A percentile compares a stretch with the other conserved stretches of the same genome.
phyloP scores from a whole-genome alignment of 192 early-diverging fungal genomes.

The Dimargaris cristalligena region DNA sequence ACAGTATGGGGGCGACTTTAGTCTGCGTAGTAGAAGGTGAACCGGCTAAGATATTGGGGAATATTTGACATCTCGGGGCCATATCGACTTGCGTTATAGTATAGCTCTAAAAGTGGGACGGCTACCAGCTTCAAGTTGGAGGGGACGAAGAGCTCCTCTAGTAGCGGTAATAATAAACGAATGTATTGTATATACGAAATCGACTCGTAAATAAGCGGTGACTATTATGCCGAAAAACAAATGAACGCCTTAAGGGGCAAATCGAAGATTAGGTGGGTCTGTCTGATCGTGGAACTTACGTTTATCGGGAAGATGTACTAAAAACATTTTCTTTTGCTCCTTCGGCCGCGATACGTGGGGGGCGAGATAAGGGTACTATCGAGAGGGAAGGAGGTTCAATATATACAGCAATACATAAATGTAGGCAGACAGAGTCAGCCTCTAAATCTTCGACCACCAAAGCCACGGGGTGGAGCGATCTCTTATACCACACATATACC shows the following conservation, averaged over 20 bases:
- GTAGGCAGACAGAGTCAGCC: background rate
- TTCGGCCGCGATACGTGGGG: conserved; percentile 64
- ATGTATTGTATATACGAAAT: no score
- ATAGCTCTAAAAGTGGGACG: conserved; percentile 62
- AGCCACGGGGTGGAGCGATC: no score
- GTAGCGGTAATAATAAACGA: background rate
- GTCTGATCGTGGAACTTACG: conserved; percentile 29
- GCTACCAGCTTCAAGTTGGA: conserved; percentile 65
- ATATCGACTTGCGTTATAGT: conserved; percentile 60
- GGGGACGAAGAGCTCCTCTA: conserved; percentile 52
- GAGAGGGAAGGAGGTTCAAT: background rate
- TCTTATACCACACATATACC: no score
- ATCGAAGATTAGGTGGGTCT: no score
- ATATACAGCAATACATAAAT: background rate
- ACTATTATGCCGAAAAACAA: no score
- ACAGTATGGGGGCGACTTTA: no score
- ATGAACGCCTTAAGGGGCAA: no score
- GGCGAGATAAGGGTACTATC: conserved; percentile 61
- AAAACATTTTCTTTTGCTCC: conserved; percentile 54
- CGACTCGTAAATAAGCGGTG: no score
- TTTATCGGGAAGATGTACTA: conserved; percentile 54
- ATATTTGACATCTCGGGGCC: conserved; percentile 49
- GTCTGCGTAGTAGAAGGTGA: conserved; percentile 25
- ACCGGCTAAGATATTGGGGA: conserved; percentile 43
- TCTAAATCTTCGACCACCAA: background rate